Evolutionary conservation across 164 flowering plant species (phyloP).

Genomic region (Magnolia kwangsiensis): DNA sequence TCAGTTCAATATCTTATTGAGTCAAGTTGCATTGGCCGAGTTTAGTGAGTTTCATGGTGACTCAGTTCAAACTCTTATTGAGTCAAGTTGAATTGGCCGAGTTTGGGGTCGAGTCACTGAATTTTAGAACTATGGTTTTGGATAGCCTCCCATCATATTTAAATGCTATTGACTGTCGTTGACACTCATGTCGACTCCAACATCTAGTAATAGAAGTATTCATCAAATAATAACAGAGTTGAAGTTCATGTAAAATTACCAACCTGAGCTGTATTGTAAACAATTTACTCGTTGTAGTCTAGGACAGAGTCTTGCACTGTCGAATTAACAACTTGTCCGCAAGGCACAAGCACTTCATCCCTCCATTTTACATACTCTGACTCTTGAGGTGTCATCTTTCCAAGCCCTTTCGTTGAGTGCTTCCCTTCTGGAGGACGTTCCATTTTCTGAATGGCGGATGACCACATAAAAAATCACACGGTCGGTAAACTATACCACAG

Average conservation of each 20-base stretch:
- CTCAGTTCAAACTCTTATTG: no score
- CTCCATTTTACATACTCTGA: constrained; percentile 74
- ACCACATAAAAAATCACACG: no score
- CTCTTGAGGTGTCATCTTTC: constrained; percentile 65
- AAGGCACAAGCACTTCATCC: constrained; percentile 78
- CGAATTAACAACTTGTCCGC: constrained; percentile 82
- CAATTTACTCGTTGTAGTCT: constrained; percentile 91
- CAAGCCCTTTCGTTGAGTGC: constrained; percentile 95
- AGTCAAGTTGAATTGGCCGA: no score
- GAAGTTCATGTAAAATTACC: constrained; percentile 9
- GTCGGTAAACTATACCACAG: background rate
- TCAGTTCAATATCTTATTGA: no score
- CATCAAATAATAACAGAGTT: background rate
- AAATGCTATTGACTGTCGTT: no score
- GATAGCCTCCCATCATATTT: no score
- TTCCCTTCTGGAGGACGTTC: constrained; percentile 88
- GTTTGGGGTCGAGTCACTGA: no score
- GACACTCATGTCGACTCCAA: no score
- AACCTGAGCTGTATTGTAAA: constrained; percentile 89
- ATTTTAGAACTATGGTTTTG: no score
- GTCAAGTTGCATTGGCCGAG: no score
- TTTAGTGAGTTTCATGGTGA: no score
- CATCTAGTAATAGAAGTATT: no score
- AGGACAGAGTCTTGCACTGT: constrained; percentile 70
- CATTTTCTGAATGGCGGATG: constrained; percentile 49